These are phyloP conservation scores for Prinsepia uniflora DNA, from an alignment of 306 rosid species.

Conservation along the genomic window DNA sequence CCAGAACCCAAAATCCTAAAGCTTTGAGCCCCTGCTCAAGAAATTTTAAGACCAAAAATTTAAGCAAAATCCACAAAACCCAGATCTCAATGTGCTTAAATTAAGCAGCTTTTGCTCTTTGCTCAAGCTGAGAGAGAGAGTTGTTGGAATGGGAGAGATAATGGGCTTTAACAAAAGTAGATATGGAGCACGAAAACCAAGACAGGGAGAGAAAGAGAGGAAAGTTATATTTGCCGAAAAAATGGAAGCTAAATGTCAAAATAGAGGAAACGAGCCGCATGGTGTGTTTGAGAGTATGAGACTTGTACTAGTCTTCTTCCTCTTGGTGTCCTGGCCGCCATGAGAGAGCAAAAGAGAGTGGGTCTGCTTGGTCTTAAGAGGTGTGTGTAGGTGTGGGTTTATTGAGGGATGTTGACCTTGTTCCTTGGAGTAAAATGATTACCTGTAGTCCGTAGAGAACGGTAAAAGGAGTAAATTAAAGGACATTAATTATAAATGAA, in stretches of 20 bases:
- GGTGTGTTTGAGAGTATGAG: not conserved
- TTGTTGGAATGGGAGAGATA: slow-evolving; percentile 19
- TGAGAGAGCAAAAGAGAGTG: slow-evolving; percentile 2
- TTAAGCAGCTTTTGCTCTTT: slow-evolving; percentile 28
- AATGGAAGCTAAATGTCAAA: slow-evolving; percentile 24
- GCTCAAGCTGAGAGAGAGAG: slow-evolving; percentile 27
- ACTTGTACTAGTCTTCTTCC: slow-evolving; percentile 19
- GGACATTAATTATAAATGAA: not conserved
- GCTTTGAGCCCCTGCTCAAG: slow-evolving; percentile 17
- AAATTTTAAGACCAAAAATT: slow-evolving; percentile 8
- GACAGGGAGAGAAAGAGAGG: slow-evolving; percentile 22
- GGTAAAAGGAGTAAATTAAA: slow-evolving; percentile 17
- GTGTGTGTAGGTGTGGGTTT: slow-evolving; percentile 23
- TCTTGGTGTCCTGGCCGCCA: slow-evolving; percentile 51
- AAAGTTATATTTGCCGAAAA: slow-evolving; percentile 6
- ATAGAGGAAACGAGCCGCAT: slow-evolving; percentile 22
- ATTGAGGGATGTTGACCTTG: slow-evolving; percentile 43
- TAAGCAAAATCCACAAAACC: slow-evolving; percentile 32
- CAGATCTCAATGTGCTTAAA: slow-evolving; percentile 63
- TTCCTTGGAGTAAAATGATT: not conserved
- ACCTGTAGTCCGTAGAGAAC: slow-evolving; percentile 2
- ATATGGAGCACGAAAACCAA: slow-evolving; percentile 60
- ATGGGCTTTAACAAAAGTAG: slow-evolving; percentile 53
- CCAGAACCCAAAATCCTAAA: slow-evolving; percentile 18
- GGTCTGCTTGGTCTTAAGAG: slow-evolving; percentile 42